Conservation (phyloP, 805 yeast genomes). For the Candida nemodendra region DNA sequence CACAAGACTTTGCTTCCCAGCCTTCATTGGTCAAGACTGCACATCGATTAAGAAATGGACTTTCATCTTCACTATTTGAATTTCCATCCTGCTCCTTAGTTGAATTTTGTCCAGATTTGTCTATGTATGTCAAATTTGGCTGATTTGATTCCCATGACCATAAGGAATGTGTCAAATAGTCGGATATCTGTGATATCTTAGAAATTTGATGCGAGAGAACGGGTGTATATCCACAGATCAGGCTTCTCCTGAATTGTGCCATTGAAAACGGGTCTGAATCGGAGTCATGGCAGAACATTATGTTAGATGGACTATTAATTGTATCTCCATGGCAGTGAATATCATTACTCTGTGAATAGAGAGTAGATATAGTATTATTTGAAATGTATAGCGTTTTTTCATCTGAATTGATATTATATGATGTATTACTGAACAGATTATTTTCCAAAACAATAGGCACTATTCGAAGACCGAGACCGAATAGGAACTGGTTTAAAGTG, state of each 20-base stretch:
- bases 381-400: conserved; percentile 3
- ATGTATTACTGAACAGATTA: conserved; percentile 27
- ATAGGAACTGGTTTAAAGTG: conserved; percentile 35
- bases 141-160: conserved; percentile 79
- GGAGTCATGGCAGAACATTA: conserved; percentile 37
- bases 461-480: conserved; percentile 33
- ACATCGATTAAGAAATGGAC: conserved; percentile 36
- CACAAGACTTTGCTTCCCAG: conserved; percentile 71
- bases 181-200: conserved; percentile 29
- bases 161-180: conserved; percentile 35
- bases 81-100: conserved; percentile 1
- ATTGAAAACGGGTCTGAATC: conserved; percentile 37
- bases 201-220: conserved; percentile 45
- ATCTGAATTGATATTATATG: conserved; percentile 30
- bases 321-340: not conserved
- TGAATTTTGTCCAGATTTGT: conserved; percentile 1
- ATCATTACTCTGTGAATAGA: not conserved
- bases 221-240: conserved; percentile 66
- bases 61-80: conserved; percentile 17
- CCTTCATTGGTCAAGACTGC: conserved; percentile 44
- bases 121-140: conserved; percentile 38
- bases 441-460: conserved; percentile 35
- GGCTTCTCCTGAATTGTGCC: conserved; percentile 35
- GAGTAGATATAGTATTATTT: conserved; percentile 10
- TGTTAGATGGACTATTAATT: not conserved